Evolutionary conservation across 805 yeast species (phyloP).

Genomic region (Hermanozyma aechmeae): DNA sequence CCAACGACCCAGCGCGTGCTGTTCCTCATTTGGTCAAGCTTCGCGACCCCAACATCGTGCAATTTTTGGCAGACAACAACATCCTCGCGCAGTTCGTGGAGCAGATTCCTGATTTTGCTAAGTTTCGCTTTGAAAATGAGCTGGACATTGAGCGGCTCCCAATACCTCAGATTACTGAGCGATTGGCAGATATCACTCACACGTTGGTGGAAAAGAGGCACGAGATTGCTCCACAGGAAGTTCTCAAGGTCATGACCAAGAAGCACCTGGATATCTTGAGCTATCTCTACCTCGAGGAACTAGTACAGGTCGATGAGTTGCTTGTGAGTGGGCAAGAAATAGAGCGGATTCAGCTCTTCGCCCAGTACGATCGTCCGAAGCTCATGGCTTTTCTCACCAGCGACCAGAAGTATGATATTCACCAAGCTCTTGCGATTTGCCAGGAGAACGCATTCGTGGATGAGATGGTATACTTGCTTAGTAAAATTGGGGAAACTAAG

Average conservation of each 20-base stretch:
- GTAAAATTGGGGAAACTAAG: conserved; percentile 71
- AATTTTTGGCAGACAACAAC: conserved; percentile 54
- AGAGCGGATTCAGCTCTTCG: conserved; percentile 54
- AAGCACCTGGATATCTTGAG: conserved; percentile 40
- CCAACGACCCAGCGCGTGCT: conserved; percentile 48
- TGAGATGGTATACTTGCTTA: conserved; percentile 75
- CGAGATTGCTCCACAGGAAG: conserved; percentile 46
- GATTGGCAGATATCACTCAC: conserved; percentile 36
- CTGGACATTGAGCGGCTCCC: conserved; percentile 32
- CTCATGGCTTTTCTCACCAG: conserved; percentile 55
- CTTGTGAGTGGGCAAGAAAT: conserved; percentile 53
- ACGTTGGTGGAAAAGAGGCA: conserved; percentile 57
- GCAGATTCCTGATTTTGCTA: conserved; percentile 43
- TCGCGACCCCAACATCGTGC: conserved; percentile 45
- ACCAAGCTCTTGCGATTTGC: conserved; percentile 60
- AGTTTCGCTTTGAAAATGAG: conserved; percentile 25
- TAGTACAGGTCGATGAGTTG: conserved; percentile 49
- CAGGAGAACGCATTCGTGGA: conserved; percentile 42
- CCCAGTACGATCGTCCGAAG: conserved; percentile 46
- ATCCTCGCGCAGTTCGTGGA: conserved; percentile 42
- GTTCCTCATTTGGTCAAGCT: conserved; percentile 52
- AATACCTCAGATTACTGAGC: conserved; percentile 27
- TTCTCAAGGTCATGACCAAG: conserved; percentile 39
- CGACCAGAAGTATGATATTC: conserved; percentile 58
- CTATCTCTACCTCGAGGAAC: conserved; percentile 55